phyloP scores from a whole-genome alignment of 164 flowering plant species.

The Stephania japonica region DNA sequence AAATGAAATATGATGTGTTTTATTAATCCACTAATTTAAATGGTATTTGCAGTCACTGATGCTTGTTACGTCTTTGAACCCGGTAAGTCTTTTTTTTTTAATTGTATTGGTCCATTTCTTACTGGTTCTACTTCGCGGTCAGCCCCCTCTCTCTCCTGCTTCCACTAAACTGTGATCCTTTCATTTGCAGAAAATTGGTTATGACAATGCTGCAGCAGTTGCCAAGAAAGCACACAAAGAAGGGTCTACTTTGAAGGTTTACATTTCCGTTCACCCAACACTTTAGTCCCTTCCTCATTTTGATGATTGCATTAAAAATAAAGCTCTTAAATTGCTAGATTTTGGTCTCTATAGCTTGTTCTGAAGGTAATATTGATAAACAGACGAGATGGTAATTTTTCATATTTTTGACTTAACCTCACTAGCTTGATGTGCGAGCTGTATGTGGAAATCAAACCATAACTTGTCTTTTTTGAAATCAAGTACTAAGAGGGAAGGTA shows the following conservation, averaged over 20 bases:
- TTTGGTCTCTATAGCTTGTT: not conserved
- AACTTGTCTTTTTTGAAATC: too few relatives aligned
- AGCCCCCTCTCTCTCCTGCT: not conserved
- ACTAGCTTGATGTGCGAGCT: not conserved
- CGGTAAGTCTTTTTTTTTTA: constrained; percentile 52
- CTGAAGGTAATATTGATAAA: not conserved
- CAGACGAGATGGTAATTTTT: too few relatives aligned
- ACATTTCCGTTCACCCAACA: constrained; percentile 4
- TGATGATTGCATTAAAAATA: not conserved
- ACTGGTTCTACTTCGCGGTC: not conserved
- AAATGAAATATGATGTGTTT: constrained; percentile 3
- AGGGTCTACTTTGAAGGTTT: constrained; percentile 81
- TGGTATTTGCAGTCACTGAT: constrained; percentile 82
- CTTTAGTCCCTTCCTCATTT: not conserved
- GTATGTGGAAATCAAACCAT: too few relatives aligned
- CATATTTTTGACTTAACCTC: not conserved
- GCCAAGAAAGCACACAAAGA: constrained; percentile 99
- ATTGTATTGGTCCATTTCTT: not conserved
- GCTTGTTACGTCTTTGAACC: constrained; percentile 95
- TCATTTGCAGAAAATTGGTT: constrained; percentile 79
- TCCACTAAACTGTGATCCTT: constrained; percentile 2
- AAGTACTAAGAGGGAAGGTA: too few relatives aligned
- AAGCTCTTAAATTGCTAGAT: not conserved
- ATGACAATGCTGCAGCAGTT: constrained; percentile 97
- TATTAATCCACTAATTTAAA: constrained; percentile 5